phyloP scores from a whole-genome alignment of 371 early-diverging fungal species.

The Capillidium heterosporum region DNA sequence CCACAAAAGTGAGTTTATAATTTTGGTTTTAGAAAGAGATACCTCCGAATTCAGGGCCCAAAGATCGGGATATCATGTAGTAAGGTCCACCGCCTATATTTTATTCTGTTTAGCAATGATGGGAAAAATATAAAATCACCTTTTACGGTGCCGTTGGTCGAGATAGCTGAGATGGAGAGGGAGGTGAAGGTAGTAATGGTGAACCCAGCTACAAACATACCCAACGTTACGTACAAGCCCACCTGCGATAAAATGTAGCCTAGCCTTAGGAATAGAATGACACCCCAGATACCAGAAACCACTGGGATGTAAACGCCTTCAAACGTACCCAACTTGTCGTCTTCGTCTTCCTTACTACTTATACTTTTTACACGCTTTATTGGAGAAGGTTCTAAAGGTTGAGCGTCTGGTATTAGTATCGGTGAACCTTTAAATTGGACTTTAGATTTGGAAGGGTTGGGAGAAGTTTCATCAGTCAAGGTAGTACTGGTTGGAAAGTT shows the following conservation, averaged over 20 bases:
- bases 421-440: too few relatives aligned
- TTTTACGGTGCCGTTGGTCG: slow-evolving; percentile 44
- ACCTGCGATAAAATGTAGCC: slow-evolving; percentile 37
- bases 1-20: background rate
- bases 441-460: too few relatives aligned
- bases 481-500: too few relatives aligned
- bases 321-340: slow-evolving; percentile 23
- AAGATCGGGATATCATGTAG: slow-evolving; percentile 42
- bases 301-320: slow-evolving; percentile 43
- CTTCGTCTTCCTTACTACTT: too few relatives aligned
- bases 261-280: slow-evolving; percentile 36
- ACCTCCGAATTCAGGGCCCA: slow-evolving; percentile 64
- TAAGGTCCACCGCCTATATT: slow-evolving; percentile 43
- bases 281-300: slow-evolving; percentile 38
- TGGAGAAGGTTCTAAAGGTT: too few relatives aligned
- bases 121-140: slow-evolving; percentile 9
- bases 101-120: background rate
- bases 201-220: slow-evolving; percentile 30
- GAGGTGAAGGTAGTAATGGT: slow-evolving; percentile 36
- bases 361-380: too few relatives aligned
- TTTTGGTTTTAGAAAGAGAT: background rate
- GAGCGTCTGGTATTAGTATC: too few relatives aligned
- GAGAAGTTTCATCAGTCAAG: too few relatives aligned
- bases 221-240: slow-evolving; percentile 30
- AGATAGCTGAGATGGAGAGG: slow-evolving; percentile 47